Evolutionary conservation across 2,329 filamentous ascomycete genomes (phyloP).

Genomic region (Fusarium bactridioides): DNA sequence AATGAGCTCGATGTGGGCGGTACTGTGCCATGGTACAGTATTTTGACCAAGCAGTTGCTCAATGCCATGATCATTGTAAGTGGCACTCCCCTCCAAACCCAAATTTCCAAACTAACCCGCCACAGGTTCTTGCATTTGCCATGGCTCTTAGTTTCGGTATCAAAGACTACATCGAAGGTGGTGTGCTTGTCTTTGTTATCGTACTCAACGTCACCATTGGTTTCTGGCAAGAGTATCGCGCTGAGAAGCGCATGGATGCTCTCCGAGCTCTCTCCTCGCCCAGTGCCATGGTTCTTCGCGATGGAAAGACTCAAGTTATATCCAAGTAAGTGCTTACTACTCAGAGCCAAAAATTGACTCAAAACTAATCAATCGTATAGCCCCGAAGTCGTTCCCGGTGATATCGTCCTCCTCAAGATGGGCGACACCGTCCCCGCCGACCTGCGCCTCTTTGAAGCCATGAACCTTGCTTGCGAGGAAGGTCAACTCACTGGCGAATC

Average conservation of each 20-base stretch:
- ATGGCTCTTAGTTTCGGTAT: conserved; percentile 77
- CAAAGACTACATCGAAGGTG: conserved; percentile 72
- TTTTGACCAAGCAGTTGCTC: conserved; percentile 74
- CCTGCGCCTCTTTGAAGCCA: conserved; percentile 72
- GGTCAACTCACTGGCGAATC: conserved; percentile 81
- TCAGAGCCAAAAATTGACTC: neutral
- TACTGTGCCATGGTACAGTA: conserved; percentile 74
- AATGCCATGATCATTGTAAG: conserved; percentile 80
- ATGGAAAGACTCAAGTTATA: conserved; percentile 65
- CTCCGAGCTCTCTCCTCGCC: conserved; percentile 68
- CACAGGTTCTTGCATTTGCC: conserved; percentile 78
- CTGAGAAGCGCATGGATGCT: conserved; percentile 73
- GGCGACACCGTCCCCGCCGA: conserved; percentile 81
- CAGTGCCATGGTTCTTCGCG: conserved; percentile 68
- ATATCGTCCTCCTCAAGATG: conserved; percentile 72
- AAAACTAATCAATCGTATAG: conserved; percentile 46
- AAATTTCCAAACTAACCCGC: neutral
- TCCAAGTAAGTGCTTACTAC: conserved; percentile 57
- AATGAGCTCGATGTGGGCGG: conserved; percentile 77
- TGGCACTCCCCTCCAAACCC: conserved; percentile 9
- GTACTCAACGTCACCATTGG: conserved; percentile 74
- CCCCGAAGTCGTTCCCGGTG: conserved; percentile 73
- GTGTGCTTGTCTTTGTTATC: conserved; percentile 72
- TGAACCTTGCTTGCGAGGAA: conserved; percentile 84
- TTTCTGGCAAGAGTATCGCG: conserved; percentile 70